A percentile compares a stretch with the other conserved stretches of the same genome.
These are phyloP conservation scores for Coemansia sp. DNA, from an alignment of 192 early-diverging fungal genomes.

Conservation along the genomic window DNA sequence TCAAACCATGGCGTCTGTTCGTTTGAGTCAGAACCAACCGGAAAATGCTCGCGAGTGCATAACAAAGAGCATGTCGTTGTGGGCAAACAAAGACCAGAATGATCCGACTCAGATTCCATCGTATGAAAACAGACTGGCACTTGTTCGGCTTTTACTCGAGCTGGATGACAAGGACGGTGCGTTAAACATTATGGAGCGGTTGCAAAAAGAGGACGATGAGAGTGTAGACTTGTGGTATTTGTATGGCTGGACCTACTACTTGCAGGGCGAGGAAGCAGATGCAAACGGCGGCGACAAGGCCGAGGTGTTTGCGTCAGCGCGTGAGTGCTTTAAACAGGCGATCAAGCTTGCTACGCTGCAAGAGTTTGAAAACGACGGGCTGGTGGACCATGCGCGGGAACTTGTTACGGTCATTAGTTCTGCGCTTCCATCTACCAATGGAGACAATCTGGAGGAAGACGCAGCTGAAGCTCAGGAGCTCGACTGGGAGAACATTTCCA, in stretches of 20 bases:
- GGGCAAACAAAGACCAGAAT: constrained; percentile 61
- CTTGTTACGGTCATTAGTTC: constrained; percentile 63
- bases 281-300: constrained; percentile 42
- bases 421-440: constrained; percentile 25
- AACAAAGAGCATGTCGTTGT: constrained; percentile 67
- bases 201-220: constrained; percentile 91
- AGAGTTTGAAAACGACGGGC: constrained; percentile 67
- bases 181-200: constrained; percentile 71
- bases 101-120: constrained; percentile 59
- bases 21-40: constrained; percentile 77
- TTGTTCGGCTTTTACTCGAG: constrained; percentile 86
- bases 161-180: constrained; percentile 76
- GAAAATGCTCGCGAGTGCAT: constrained; percentile 76
- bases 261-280: constrained; percentile 73
- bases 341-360: constrained; percentile 61
- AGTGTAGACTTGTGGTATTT: constrained; percentile 92
- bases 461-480: constrained; percentile 32
- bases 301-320: constrained; percentile 28
- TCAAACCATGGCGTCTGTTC: constrained; percentile 86
- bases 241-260: constrained; percentile 90
- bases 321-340: constrained; percentile 46
- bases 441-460: constrained; percentile 24
- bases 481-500: constrained; percentile 57
- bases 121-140: constrained; percentile 80
- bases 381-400: constrained; percentile 71